phyloP scores from a whole-genome alignment of 2,329 filamentous ascomycete species.

The Cyphellophora attinorum region DNA sequence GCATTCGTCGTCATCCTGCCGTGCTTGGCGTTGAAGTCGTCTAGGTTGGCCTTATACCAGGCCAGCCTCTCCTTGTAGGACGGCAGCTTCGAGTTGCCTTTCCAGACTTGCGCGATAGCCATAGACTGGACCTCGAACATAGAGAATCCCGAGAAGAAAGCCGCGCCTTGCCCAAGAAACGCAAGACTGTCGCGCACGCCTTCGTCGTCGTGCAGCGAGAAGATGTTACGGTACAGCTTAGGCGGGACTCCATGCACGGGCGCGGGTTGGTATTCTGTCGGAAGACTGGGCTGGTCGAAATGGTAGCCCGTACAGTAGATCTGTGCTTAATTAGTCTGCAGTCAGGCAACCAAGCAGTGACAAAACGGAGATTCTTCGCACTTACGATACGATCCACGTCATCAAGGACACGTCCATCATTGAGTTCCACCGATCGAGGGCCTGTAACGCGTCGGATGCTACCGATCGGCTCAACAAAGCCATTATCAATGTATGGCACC shows the following conservation, averaged over 20 bases:
- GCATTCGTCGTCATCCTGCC: not conserved
- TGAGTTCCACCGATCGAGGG: slow-evolving; percentile 5
- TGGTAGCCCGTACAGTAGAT: slow-evolving; percentile 54
- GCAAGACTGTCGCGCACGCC: slow-evolving; percentile 35
- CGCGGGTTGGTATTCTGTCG: slow-evolving; percentile 15
- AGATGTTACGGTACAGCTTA: slow-evolving; percentile 35
- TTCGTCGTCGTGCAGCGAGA: slow-evolving; percentile 25
- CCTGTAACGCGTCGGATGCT: slow-evolving; percentile 4
- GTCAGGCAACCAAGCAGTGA: too few relatives aligned
- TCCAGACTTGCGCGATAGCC: slow-evolving; percentile 38
- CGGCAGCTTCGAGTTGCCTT: slow-evolving; percentile 29
- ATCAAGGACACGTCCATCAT: slow-evolving; percentile 41
- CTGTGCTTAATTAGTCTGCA: too few relatives aligned
- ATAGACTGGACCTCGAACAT: slow-evolving; percentile 36
- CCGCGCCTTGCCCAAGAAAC: slow-evolving; percentile 29
- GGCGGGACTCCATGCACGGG: slow-evolving; percentile 17
- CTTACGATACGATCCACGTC: slow-evolving; percentile 52
- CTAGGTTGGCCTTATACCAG: slow-evolving; percentile 25
- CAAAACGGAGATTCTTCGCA: too few relatives aligned
- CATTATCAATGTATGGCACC: slow-evolving; percentile 11
- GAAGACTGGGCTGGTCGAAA: slow-evolving; percentile 25
- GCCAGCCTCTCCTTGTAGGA: slow-evolving; percentile 26
- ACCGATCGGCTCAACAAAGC: slow-evolving; percentile 7
- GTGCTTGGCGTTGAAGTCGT: slow-evolving; percentile 14
- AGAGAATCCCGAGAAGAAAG: slow-evolving; percentile 27